phyloP scores from a whole-genome alignment of 805 yeast genomes.

The Starmera pachycereana region DNA sequence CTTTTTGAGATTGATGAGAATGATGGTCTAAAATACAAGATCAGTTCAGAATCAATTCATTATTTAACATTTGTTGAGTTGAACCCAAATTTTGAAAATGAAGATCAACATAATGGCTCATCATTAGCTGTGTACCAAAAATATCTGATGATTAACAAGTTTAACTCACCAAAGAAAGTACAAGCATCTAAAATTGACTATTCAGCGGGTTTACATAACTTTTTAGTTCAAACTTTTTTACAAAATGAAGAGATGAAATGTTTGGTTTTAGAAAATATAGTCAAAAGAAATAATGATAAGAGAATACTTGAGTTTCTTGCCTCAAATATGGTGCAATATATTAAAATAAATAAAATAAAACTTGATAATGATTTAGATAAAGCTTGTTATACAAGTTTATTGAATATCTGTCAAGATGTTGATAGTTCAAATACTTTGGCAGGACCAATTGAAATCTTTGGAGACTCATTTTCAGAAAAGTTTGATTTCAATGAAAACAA shows the following conservation, averaged over 20 bases:
- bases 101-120: slow-evolving; percentile 2
- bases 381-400: slow-evolving; percentile 5
- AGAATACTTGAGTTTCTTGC: slow-evolving; percentile 10
- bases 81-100: background rate
- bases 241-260: slow-evolving; percentile 2
- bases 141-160: slow-evolving; percentile 7
- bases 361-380: slow-evolving; percentile 9
- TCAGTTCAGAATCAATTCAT: slow-evolving; percentile 12
- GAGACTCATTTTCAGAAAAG: slow-evolving; percentile 9
- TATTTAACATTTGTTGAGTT: slow-evolving; percentile 11
- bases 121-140: slow-evolving; percentile 15
- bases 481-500: slow-evolving; percentile 7
- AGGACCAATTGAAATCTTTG: slow-evolving; percentile 1
- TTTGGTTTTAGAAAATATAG: slow-evolving; percentile 8
- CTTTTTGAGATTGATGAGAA: slow-evolving; percentile 12
- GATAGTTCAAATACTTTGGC: slow-evolving; percentile 1
- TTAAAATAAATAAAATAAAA: slow-evolving; percentile 2
- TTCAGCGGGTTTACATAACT: slow-evolving; percentile 5
- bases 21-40: slow-evolving; percentile 13
- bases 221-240: slow-evolving; percentile 3
- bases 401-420: background rate
- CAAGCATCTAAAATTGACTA: background rate
- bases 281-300: slow-evolving; percentile 9
- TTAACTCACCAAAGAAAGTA: background rate
- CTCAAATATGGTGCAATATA: slow-evolving; percentile 5